Base-by-base conservation (phyloP, 305 asterid genomes). In the Nicotiana rustica region DNA sequence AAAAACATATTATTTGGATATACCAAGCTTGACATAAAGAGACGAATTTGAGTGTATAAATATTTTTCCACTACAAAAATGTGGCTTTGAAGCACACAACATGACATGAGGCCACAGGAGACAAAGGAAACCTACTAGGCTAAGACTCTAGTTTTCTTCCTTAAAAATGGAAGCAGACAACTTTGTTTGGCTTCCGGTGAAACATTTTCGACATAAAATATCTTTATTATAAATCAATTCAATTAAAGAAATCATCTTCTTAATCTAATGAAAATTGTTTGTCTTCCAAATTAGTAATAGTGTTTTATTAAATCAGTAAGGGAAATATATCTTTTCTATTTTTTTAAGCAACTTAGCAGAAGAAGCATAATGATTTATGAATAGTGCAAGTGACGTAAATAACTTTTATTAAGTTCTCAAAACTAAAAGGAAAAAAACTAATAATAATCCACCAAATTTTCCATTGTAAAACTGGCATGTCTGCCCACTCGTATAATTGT, bases 401-500 rank as follows among this genome's bases (percentile, higher is more conserved):
- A 41, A 41, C 52, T 44, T 9, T 44, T 8, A 0, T 44, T 8
- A 44, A 44, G 52, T 44, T 0, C 52, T 44, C 52, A 44, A 44
- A 44, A 44, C 12, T 6, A 67, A 66, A 66, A 12, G 14, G 17
- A 66, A 14, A 19, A 66, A 31, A 66, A 36, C 6, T 17, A 17
- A 17, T 41, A 69, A 69, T 41, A 8, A 69, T 69, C 77, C 77
- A 18, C 78, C 59, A 19, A 19, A 9, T 70, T 41, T 73, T 47
- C 2, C 21, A 73, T 73, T 13, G 79, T 73, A 73, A 73, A 73
- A 29, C 62, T 47, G 61, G 8, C 61, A 71, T 47, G 78, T 47
- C 38, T 47, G 61, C 2, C 78, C 38, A 47, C 19, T 13, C 79
- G 55, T 47, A 47, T 71, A 71, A 71, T 71, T 71, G 19, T 71